Base-by-base conservation (phyloP, 495 filamentous ascomycete species). In the Trichoderma orchidacearum region DNA sequence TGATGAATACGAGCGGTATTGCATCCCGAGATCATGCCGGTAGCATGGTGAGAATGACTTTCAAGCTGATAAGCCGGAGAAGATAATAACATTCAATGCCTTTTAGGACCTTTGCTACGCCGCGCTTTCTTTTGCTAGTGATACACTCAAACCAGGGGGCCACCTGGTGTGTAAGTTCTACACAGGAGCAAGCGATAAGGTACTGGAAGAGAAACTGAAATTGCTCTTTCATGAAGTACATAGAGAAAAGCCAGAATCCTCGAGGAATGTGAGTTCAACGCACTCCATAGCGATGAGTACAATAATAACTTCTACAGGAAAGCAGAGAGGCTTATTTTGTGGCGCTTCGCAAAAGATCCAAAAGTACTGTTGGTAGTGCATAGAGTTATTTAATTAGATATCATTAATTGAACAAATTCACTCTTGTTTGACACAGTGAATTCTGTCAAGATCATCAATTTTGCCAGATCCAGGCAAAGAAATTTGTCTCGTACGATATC, bases 161-260 rank as follows among this genome's bases (percentile, higher is more conserved):
- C 84, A 92, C 66, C 95, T 98, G 62, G 79, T 98, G 30, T 97
- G 93, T 76, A 98, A 98, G 71, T 97, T 95, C 69, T 98, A 97
- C 68, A 87, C 92, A 65, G 93, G 93, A 3, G 66, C 75, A 4
- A 89, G 96, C 62, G 90, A 96, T 64, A 88, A 85, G 69, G 73
- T 72, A 4, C 66, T 98, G 23, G 89, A 95, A 70, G 70, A 65
- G 56, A 75, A 79, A 59, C 72, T 97, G 35, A 88, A 77, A 61
- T 77, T 77, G 35, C 68, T 93, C 60, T 98, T 97, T 63, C 67
- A 71, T 15, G 85, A 80, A 58, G 92, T 97, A 17, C 77, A 86
- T 61, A 72, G 90, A 56, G 84, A 90, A 57, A 98, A 98, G 68
- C 93, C 94, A 11, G 83, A 91, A 53, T 85, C 89, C 17, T 97